Evolutionary conservation across 768 basidiomycete species (phyloP).

Genomic region (Baorangia bicolor): DNA sequence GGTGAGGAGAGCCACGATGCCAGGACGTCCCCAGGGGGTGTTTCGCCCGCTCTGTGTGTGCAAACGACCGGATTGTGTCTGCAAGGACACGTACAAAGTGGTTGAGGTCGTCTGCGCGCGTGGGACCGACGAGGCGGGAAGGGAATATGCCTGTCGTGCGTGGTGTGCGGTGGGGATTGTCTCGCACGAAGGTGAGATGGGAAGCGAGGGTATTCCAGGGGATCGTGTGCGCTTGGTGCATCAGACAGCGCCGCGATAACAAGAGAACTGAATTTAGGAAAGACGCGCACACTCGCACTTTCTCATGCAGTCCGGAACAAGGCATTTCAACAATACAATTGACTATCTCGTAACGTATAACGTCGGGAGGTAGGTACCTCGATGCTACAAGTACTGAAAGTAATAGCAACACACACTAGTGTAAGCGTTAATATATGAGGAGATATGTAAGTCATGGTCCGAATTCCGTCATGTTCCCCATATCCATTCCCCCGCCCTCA

Average conservation of each 20-base stretch:
- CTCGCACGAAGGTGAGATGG: too few relatives aligned
- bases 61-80: not conserved
- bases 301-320: too few relatives aligned
- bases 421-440: not conserved
- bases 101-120: not conserved
- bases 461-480: not conserved
- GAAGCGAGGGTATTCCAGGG: too few relatives aligned
- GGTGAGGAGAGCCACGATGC: not conserved
- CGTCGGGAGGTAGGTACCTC: too few relatives aligned
- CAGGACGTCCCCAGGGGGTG: not conserved
- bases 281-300: too few relatives aligned
- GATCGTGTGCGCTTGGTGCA: too few relatives aligned
- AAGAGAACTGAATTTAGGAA: not conserved
- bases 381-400: not conserved
- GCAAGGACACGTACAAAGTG: not conserved
- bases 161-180: too few relatives aligned
- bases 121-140: not conserved
- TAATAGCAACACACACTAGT: not conserved
- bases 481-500: conserved; percentile 1
- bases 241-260: not conserved
- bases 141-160: too few relatives aligned
- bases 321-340: too few relatives aligned
- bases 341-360: too few relatives aligned
- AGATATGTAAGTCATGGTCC: not conserved
- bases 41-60: not conserved